Conservation (phyloP, 805 yeast genomes). For the Saturnispora diversa region DNA sequence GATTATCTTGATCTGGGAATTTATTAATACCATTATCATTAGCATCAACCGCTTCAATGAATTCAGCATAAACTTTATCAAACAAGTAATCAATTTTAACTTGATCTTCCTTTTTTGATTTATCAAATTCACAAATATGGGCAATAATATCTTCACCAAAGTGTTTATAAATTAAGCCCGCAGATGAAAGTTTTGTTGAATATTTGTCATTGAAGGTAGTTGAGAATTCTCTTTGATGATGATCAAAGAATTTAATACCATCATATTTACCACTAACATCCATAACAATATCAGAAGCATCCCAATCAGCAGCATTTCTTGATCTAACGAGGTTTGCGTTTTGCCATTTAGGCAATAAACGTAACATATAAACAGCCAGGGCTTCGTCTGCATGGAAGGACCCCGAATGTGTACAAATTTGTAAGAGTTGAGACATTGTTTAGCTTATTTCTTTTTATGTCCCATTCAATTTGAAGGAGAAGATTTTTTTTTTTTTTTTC, state of each 20-base stretch:
- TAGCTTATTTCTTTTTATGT: not conserved
- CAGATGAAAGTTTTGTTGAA: conserved; percentile 80
- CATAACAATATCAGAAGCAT: conserved; percentile 80
- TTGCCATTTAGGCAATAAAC: conserved; percentile 57
- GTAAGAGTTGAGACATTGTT: conserved; percentile 27
- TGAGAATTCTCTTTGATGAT: conserved; percentile 87
- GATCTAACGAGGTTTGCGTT: conserved; percentile 72
- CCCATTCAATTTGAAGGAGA: not conserved
- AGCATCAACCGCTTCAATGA: conserved; percentile 89
- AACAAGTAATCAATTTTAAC: conserved; percentile 50
- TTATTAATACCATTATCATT: conserved; percentile 89
- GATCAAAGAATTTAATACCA: conserved; percentile 80
- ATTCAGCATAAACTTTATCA: conserved; percentile 72
- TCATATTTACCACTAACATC: conserved; percentile 94
- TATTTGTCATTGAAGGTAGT: conserved; percentile 60
- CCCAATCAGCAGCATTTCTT: conserved; percentile 77
- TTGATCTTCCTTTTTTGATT: conserved; percentile 28
- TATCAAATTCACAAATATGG: conserved; percentile 37
- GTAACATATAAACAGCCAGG: conserved; percentile 82
- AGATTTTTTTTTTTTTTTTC: not conserved
- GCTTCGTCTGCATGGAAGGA: conserved; percentile 97
- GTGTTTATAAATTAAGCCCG: conserved; percentile 88
- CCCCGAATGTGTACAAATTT: conserved; percentile 88
- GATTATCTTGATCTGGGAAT: conserved; percentile 44
- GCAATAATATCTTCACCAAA: conserved; percentile 65